Base-by-base conservation (phyloP, 2,329 filamentous ascomycete genomes). In the Blastomyces percursus region DNA sequence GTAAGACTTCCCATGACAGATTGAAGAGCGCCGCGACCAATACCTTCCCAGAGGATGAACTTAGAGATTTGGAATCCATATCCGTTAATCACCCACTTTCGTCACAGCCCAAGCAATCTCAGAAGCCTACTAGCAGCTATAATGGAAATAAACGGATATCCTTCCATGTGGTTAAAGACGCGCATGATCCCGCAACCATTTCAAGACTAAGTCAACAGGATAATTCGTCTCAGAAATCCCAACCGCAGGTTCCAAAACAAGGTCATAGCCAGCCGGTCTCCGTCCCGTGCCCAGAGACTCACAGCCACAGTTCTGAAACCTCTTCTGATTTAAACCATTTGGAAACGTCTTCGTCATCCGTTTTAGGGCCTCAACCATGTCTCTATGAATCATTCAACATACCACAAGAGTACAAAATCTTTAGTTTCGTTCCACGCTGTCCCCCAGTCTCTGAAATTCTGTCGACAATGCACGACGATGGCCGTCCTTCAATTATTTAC, bases 81-180 rank as follows among this genome's bases (percentile, higher is more conserved):
- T 50, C 61, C 12, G 57, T 64, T 21, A 50, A 42, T 12, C 51
- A 64, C 14, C 63, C 64, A 50, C 71, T 68, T 9, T 67, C 69
- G 24, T 61, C 66, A 35, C 66, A 65, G 55, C 61, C 62, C 9
- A 67, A 68, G 42, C 72, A 69, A 38, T 70, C 70, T 3, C 69
- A 72, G 67, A 67, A 68, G 56, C 69, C 70, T 58, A 55, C 67
- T 59, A 66, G 69, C 61, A 55, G 65, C 54, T 74, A 71, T 58
- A 71, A 71, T 7, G 61, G 63, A 66, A 72, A 75, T 66, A 69
- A 79, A 65, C 80, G 78, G 27, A 77, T 91, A 32, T 81, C 80
- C 35, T 95, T 91, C 69, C 82, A 87, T 1, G 83, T 91, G 14
- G 89, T 93, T 27, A 95, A 96, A 74, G 85, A 93, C 67, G 82